These are phyloP conservation scores for Mycosarcoma mackinlayi DNA, from an alignment of 1,284 basidiomycete genomes.

Conservation along the genomic window DNA sequence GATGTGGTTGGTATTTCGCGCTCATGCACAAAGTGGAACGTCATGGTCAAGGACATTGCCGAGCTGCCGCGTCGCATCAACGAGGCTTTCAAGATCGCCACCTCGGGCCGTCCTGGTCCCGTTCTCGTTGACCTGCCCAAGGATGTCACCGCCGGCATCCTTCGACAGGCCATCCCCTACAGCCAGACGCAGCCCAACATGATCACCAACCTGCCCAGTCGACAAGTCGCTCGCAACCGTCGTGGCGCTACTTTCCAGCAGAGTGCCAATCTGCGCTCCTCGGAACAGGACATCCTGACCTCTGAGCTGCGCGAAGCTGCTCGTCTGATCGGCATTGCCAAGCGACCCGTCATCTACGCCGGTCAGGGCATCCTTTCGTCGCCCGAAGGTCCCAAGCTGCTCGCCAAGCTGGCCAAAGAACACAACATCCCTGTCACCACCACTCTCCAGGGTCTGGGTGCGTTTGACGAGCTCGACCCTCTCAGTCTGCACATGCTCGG, in stretches of 20 bases:
- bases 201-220: constrained; percentile 58
- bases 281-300: constrained; percentile 36
- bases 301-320: constrained; percentile 86
- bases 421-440: constrained; percentile 97
- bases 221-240: constrained; percentile 59
- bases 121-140: constrained; percentile 98
- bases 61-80: constrained; percentile 96
- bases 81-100: constrained; percentile 99
- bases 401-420: constrained; percentile 81
- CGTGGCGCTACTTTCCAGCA: constrained; percentile 42
- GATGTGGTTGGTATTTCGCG: constrained; percentile 96
- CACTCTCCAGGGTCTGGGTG: constrained; percentile 92
- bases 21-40: constrained; percentile 99
- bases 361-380: constrained; percentile 90
- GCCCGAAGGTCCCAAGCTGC: constrained; percentile 82
- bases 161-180: constrained; percentile 86
- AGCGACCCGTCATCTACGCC: constrained; percentile 92
- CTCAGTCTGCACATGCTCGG: constrained; percentile 96
- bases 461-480: constrained; percentile 87
- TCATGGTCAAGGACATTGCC: constrained; percentile 97
- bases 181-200: constrained; percentile 87
- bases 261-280: constrained; percentile 26
- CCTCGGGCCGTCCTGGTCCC: constrained; percentile 93
- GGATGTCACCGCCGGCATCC: constrained; percentile 92
- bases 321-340: constrained; percentile 87